Evolutionary conservation across 805 yeast genomes (phyloP).

Genomic region (Naumovozyma castellii): DNA sequence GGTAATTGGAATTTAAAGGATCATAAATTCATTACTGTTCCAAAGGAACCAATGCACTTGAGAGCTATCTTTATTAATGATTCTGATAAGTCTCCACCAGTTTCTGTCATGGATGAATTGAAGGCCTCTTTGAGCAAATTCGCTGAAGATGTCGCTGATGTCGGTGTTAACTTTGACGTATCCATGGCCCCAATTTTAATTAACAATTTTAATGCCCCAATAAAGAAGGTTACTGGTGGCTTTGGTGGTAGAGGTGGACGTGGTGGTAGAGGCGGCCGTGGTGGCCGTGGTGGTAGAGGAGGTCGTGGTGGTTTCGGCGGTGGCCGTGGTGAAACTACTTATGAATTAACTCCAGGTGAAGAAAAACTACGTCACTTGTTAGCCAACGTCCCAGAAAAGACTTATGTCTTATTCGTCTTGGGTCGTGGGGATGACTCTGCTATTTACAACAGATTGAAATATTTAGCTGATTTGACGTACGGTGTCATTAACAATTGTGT

Average conservation of each 20-base stretch:
- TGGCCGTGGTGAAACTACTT: constrained; percentile 5
- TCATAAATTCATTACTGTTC: constrained; percentile 10
- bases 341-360: constrained; percentile 13
- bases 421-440: constrained; percentile 6
- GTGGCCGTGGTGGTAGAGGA: constrained; percentile 13
- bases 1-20: constrained; percentile 16
- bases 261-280: constrained; percentile 11
- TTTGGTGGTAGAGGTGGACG: constrained; percentile 5
- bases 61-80: constrained; percentile 14
- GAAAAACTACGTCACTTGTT: constrained; percentile 6
- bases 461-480: constrained; percentile 13
- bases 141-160: constrained; percentile 8
- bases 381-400: constrained; percentile 10
- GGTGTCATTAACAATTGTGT: constrained; percentile 18
- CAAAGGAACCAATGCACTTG: constrained; percentile 6
- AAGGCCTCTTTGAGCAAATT: constrained; percentile 6
- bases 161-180: constrained; percentile 13
- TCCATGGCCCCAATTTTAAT: constrained; percentile 11
- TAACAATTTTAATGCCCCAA: constrained; percentile 12
- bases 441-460: constrained; percentile 16
- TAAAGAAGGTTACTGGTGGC: constrained; percentile 5
- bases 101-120: constrained; percentile 7
- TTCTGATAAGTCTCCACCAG: constrained; percentile 8
- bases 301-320: constrained; percentile 11
- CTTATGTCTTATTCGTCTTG: constrained; percentile 13